Percentiles rank a stretch among this genome's conserved stretches.
Evolutionary conservation across 768 basidiomycete species (phyloP).

Genomic region (Naganishia friedmannii): DNA sequence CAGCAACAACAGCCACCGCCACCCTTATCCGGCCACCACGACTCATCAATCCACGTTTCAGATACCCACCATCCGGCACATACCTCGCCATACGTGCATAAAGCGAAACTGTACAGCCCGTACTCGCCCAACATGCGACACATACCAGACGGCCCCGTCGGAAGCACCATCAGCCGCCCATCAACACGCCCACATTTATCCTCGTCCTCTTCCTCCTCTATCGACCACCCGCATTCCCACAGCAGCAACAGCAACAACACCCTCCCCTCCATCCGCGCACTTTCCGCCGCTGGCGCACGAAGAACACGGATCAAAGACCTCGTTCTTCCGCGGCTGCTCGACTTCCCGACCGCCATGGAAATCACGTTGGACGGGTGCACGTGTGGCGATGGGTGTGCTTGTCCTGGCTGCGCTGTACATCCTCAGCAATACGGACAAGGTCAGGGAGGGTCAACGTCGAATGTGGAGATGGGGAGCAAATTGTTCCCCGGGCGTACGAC

Average conservation of each 20-base stretch:
- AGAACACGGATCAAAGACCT: background rate
- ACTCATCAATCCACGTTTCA: constrained; percentile 7
- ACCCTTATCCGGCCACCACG: background rate
- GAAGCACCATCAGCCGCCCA: background rate
- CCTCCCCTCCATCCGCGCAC: constrained; percentile 28
- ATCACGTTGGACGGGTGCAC: constrained; percentile 43
- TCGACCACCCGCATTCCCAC: background rate
- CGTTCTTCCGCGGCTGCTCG: constrained; percentile 11
- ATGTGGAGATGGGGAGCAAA: constrained; percentile 4
- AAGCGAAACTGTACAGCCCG: constrained; percentile 50
- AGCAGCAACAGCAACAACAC: constrained; percentile 37
- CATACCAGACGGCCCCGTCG: background rate
- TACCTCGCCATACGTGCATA: constrained; percentile 49
- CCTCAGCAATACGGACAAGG: constrained; percentile 9
- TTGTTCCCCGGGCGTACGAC: background rate
- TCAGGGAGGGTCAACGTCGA: background rate
- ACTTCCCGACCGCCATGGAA: constrained; percentile 9
- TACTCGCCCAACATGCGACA: constrained; percentile 43
- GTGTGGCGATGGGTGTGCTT: constrained; percentile 50
- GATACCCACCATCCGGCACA: constrained; percentile 46
- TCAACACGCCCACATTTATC: constrained; percentile 20
- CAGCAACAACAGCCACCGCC: background rate
- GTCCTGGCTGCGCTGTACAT: constrained; percentile 50
- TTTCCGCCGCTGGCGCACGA: constrained; percentile 34
- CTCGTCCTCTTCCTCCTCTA: constrained; percentile 39